Evolutionary conservation across 2,329 filamentous ascomycete species (phyloP).

Genomic region (Claviceps africana): DNA sequence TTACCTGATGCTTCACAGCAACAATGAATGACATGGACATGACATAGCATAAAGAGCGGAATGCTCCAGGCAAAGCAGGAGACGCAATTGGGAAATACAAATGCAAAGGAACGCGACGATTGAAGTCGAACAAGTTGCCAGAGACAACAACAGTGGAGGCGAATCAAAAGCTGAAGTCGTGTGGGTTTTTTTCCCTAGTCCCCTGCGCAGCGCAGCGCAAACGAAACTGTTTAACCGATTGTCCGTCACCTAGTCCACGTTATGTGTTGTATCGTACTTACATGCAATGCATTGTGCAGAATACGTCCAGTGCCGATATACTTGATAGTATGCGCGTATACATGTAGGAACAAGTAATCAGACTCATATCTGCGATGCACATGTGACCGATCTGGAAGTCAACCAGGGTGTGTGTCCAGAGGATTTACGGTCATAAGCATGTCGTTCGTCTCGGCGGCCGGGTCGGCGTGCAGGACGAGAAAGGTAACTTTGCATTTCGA

Average conservation of each 20-base stretch:
- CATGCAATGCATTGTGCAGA: no score
- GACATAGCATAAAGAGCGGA: background rate
- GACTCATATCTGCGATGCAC: background rate
- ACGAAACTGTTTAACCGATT: background rate
- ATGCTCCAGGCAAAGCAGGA: background rate
- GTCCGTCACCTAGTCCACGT: background rate
- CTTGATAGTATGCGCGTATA: no score
- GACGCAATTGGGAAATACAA: background rate
- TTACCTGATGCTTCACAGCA: background rate
- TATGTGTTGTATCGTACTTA: no score
- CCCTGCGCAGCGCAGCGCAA: background rate
- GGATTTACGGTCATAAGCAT: background rate
- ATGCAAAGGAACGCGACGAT: background rate
- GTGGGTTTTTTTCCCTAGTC: background rate
- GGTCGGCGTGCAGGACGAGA: background rate
- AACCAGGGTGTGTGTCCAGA: background rate
- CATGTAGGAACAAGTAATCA: background rate
- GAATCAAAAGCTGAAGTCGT: background rate
- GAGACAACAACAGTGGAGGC: background rate
- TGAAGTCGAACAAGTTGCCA: background rate
- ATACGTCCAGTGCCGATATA: no score
- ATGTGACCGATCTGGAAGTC: background rate
- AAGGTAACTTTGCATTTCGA: background rate
- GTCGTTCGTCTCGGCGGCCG: background rate
- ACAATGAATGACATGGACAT: background rate